Percentiles rank a stretch among this genome's conserved stretches.
These are phyloP conservation scores for Blastobotrys petasosporus DNA, from an alignment of 1,139 yeast species.

Conservation along the genomic window DNA sequence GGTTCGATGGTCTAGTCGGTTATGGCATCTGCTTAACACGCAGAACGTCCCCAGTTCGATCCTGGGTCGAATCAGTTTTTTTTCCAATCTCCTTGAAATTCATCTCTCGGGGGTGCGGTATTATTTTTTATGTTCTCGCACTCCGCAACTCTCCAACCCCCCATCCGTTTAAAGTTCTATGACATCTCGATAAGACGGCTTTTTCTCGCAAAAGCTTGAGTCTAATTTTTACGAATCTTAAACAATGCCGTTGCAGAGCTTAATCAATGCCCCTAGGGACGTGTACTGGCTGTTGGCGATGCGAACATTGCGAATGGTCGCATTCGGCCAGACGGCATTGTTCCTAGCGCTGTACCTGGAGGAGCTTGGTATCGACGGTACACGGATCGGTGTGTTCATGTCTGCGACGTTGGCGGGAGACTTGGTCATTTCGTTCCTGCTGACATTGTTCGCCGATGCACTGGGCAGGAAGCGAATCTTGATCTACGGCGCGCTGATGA, in stretches of 20 bases:
- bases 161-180: no score
- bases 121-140: no score
- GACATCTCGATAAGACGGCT: no score
- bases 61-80: conserved; percentile 88
- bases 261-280: conserved; percentile 36
- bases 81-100: no score
- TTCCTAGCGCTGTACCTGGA: conserved; percentile 64
- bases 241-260: background rate
- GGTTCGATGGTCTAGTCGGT: conserved; percentile 96
- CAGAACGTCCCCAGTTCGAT: conserved; percentile 99
- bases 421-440: conserved; percentile 58
- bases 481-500: conserved; percentile 58
- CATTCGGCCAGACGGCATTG: conserved; percentile 79
- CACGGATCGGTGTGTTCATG: conserved; percentile 72
- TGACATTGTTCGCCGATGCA: conserved; percentile 72
- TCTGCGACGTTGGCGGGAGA: conserved; percentile 76
- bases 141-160: no score
- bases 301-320: conserved; percentile 63
- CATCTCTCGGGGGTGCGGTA: no score
- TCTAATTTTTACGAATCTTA: no score
- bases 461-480: conserved; percentile 67
- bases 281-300: conserved; percentile 62
- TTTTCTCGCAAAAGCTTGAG: no score
- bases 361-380: conserved; percentile 49
- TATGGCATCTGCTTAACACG: conserved; percentile 99